Percentiles rank a stretch among this genome's conserved stretches.
Conservation (phyloP, 345 rosid species). For the Chamaenerion angustifolium region DNA sequence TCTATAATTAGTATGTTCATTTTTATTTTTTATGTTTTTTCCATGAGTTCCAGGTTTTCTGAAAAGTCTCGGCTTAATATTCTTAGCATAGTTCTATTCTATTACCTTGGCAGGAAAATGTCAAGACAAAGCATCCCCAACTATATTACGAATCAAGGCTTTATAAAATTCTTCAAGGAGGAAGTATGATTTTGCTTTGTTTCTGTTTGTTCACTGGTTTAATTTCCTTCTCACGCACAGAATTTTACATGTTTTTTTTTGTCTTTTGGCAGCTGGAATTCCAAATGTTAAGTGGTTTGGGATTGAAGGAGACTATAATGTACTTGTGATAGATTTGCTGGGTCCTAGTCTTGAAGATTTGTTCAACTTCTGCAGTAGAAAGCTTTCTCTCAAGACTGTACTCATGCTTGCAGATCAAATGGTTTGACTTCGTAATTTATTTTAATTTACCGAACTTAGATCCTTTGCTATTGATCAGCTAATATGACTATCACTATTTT, state of each 20-base stretch:
- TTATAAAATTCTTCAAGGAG: constrained; percentile 85
- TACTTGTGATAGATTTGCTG: constrained; percentile 73
- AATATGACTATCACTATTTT: neutral
- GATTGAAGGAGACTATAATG: constrained; percentile 75
- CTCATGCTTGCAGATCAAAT: constrained; percentile 94
- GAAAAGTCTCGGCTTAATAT: no score
- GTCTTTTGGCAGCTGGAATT: constrained; percentile 51
- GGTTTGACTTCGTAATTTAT: constrained; percentile 26
- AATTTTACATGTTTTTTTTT: constrained; percentile 1
- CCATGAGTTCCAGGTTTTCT: no score
- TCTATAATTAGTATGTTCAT: no score
- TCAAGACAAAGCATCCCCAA: constrained; percentile 90
- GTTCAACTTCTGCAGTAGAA: constrained; percentile 78
- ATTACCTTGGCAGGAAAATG: constrained; percentile 43
- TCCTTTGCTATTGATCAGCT: neutral
- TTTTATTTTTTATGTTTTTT: no score
- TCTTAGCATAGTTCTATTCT: no score
- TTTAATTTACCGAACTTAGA: neutral
- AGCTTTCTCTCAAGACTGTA: constrained; percentile 76
- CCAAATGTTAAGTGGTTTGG: constrained; percentile 80
- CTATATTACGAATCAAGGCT: constrained; percentile 73
- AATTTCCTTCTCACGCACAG: neutral
- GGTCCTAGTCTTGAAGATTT: constrained; percentile 94
- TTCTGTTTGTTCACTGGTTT: neutral
- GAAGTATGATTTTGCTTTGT: constrained; percentile 36